Conservation (phyloP, 1,284 basidiomycete genomes). For the Psilocybe mexicana region DNA sequence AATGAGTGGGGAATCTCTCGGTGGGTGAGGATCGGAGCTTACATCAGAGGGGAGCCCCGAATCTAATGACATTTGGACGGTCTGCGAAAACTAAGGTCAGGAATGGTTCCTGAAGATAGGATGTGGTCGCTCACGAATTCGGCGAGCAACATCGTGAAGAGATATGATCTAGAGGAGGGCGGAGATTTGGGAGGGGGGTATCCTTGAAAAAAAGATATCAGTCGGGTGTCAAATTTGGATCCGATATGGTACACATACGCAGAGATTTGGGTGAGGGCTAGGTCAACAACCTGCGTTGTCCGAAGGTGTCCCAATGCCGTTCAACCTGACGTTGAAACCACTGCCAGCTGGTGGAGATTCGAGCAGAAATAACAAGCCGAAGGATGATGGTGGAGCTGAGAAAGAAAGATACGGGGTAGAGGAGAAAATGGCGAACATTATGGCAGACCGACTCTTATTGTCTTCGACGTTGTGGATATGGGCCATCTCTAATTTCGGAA, state of each 20-base stretch:
- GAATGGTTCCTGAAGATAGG: background rate
- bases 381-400: conserved; percentile 9
- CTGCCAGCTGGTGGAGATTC: background rate
- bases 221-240: background rate
- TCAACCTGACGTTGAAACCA: conserved; percentile 2
- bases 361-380: background rate
- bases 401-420: conserved; percentile 14
- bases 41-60: conserved; percentile 20
- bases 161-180: background rate
- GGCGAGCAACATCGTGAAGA: conserved; percentile 9
- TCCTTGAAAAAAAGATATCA: background rate
- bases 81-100: conserved; percentile 2
- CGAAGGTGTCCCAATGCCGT: background rate
- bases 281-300: background rate
- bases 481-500: conserved; percentile 12
- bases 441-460: conserved; percentile 32
- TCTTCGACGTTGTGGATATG: conserved; percentile 24
- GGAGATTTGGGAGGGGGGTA: background rate
- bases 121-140: conserved; percentile 9
- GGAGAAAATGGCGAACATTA: conserved; percentile 26
- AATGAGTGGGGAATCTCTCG: background rate
- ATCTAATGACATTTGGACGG: conserved; percentile 8
- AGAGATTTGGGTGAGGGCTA: background rate
- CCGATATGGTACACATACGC: background rate
- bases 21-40: background rate